These are phyloP conservation scores for Chenopodium formosanum DNA, from an alignment of 148 eudicot genomes.

Conservation along the genomic window DNA sequence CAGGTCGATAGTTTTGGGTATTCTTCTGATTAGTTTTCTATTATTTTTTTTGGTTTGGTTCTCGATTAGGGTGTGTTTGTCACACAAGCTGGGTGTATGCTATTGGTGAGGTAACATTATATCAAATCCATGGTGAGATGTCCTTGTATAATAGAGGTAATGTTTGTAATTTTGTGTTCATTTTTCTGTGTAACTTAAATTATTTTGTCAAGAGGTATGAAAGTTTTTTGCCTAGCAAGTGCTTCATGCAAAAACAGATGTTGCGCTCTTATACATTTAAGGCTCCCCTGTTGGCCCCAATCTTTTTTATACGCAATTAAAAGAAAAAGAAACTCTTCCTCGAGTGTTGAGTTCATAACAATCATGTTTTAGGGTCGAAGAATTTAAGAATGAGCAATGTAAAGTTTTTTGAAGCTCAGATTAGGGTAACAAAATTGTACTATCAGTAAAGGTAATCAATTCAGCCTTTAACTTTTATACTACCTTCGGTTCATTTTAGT, in stretches of 20 bases:
- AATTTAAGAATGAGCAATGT: too few species aligned
- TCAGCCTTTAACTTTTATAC: too few species aligned
- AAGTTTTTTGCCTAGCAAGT: slow-evolving; percentile 3
- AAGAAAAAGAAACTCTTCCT: too few species aligned
- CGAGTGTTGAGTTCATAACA: too few species aligned
- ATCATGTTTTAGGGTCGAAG: too few species aligned
- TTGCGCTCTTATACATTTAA: not conserved
- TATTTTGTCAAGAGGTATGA: not conserved
- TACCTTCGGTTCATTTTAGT: too few species aligned
- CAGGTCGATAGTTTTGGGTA: slow-evolving; percentile 35
- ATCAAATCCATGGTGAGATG: slow-evolving; percentile 28
- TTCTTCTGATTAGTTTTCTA: slow-evolving; percentile 30
- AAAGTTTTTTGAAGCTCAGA: too few species aligned
- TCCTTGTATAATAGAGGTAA: slow-evolving; percentile 40
- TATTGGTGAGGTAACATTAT: slow-evolving; percentile 25
- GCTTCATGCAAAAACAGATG: not conserved
- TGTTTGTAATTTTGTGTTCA: slow-evolving; percentile 25
- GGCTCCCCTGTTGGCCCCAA: too few species aligned
- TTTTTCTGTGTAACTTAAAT: slow-evolving; percentile 5
- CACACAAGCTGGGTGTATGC: slow-evolving; percentile 30
- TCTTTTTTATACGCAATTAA: too few species aligned
- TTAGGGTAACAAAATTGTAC: too few species aligned
- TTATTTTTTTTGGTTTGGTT: slow-evolving; percentile 21
- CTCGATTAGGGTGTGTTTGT: slow-evolving; percentile 30
- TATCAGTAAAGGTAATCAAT: too few species aligned